phyloP scores from a whole-genome alignment of 2,329 filamentous ascomycete genomes.

The Colletotrichum sp. region DNA sequence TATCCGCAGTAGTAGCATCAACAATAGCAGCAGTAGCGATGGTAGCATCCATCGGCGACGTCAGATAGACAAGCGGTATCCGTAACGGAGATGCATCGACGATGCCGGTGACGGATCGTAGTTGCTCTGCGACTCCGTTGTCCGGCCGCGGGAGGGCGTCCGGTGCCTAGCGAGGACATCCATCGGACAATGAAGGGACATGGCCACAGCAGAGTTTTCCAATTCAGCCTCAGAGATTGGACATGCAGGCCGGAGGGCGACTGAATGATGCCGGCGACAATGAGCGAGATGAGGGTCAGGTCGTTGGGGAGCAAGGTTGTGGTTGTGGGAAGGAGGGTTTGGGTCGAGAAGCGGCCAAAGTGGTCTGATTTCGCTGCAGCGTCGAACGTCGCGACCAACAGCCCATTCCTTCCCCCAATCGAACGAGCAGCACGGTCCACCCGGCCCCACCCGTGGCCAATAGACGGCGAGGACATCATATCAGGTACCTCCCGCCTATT shows the following conservation, averaged over 20 bases:
- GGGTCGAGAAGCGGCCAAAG: background rate
- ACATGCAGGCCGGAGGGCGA: background rate
- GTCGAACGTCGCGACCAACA: conserved; percentile 13
- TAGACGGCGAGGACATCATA: background rate
- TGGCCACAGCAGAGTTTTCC: background rate
- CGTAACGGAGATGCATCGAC: background rate
- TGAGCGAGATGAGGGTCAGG: background rate
- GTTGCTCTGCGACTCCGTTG: background rate
- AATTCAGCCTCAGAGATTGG: background rate
- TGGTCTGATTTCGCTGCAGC: conserved; percentile 15
- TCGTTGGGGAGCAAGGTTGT: background rate
- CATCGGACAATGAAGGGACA: background rate
- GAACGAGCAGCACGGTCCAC: conserved; percentile 3
- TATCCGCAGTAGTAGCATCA: background rate
- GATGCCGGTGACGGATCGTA: background rate
- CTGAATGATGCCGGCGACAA: background rate
- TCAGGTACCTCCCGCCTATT: background rate
- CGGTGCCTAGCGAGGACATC: background rate
- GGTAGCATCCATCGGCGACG: background rate
- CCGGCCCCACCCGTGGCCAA: background rate
- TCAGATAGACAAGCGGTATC: background rate
- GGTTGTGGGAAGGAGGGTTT: background rate
- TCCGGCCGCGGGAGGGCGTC: background rate
- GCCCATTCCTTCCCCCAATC: background rate
- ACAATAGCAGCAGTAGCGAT: background rate